phyloP scores from a whole-genome alignment of 176 grass and related monocot species.

The Lolium rigidum region DNA sequence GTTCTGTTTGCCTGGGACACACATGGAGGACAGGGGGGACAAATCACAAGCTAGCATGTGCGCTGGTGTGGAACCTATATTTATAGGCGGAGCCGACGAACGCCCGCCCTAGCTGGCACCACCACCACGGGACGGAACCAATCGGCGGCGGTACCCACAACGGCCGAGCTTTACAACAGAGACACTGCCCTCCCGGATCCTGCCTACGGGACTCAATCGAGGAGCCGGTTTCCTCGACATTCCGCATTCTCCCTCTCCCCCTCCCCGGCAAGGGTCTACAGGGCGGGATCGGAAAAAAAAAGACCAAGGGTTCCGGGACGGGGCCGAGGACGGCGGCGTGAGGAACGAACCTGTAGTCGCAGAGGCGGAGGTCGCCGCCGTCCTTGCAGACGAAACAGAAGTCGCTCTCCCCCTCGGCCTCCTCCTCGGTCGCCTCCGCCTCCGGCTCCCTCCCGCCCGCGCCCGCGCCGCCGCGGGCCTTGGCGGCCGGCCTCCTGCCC shows the following conservation, averaged over 20 bases:
- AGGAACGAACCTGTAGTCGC: constrained; percentile 50
- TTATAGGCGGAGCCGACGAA: not conserved
- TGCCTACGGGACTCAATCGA: not conserved
- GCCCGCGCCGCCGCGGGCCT: not conserved
- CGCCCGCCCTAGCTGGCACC: too few relatives aligned
- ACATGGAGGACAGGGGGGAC: not conserved
- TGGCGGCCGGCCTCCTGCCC: not conserved
- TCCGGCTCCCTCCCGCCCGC: not conserved
- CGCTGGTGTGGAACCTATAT: not conserved
- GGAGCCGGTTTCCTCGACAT: not conserved
- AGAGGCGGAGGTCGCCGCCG: constrained; percentile 51
- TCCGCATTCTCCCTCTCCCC: too few relatives aligned
- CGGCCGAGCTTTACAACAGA: not conserved
- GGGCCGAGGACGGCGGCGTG: too few relatives aligned
- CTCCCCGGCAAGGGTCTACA: too few relatives aligned
- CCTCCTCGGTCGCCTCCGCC: constrained; percentile 1
- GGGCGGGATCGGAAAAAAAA: not conserved
- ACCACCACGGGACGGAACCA: not conserved
- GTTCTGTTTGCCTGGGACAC: not conserved
- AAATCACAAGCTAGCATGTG: not conserved
- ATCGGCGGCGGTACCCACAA: not conserved
- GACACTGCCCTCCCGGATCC: too few relatives aligned
- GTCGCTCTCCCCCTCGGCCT: constrained; percentile 40
- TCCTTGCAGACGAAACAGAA: constrained; percentile 62
- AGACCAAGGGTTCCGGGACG: not conserved